phyloP scores from a whole-genome alignment of 495 filamentous ascomycete species.

The Hypomontagnella submonticulosa region DNA sequence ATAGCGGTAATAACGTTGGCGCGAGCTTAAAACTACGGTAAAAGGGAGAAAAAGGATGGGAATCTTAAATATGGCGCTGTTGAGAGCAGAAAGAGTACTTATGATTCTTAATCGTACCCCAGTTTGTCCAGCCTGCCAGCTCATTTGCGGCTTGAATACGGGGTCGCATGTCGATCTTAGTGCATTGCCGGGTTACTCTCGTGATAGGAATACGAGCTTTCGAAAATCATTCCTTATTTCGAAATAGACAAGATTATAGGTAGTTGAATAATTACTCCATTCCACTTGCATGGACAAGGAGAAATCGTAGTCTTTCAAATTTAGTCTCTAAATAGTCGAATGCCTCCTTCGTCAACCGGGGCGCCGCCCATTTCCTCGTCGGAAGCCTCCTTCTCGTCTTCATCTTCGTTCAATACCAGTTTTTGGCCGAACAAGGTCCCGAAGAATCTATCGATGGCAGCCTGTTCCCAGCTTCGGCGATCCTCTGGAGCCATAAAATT shows the following conservation, averaged over 20 bases:
- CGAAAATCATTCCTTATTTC: constrained; percentile 37
- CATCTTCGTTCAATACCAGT: constrained; percentile 76
- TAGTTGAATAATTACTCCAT: constrained; percentile 18
- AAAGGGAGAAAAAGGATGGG: background rate
- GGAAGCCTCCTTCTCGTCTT: constrained; percentile 59
- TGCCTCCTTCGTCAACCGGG: constrained; percentile 69
- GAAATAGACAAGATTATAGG: constrained; percentile 15
- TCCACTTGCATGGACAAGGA: background rate
- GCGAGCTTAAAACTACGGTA: background rate
- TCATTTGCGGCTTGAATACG: constrained; percentile 12
- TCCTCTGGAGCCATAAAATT: constrained; percentile 98
- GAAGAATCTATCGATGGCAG: constrained; percentile 88
- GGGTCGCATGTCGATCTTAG: constrained; percentile 36
- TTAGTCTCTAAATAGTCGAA: constrained; percentile 79
- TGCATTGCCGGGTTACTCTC: constrained; percentile 24
- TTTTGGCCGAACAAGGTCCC: constrained; percentile 86
- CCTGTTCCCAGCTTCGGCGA: constrained; percentile 76
- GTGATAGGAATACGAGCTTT: constrained; percentile 39
- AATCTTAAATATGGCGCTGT: background rate
- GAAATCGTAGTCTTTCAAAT: constrained; percentile 23
- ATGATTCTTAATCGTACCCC: constrained; percentile 22
- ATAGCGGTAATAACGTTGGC: background rate
- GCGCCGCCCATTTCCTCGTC: constrained; percentile 67
- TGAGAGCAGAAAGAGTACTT: constrained; percentile 6
- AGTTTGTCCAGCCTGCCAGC: constrained; percentile 18